Percentiles rank a stretch among this genome's conserved stretches.
phyloP scores from a whole-genome alignment of 208 protist genomes.

The Lotmaria passim region DNA sequence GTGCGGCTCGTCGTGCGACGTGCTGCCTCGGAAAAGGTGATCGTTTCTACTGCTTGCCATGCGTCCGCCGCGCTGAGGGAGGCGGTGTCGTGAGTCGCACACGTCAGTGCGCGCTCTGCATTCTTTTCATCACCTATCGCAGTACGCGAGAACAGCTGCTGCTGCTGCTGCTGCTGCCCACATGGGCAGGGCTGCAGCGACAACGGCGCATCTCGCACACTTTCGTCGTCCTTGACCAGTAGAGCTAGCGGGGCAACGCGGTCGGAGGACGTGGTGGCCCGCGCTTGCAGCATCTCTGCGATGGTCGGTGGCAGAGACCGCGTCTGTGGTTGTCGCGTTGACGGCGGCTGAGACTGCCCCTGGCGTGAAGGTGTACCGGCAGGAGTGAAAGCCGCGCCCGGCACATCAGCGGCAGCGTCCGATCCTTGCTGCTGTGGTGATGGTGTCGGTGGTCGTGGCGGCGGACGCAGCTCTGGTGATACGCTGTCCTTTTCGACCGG shows the following conservation, averaged over 20 bases:
- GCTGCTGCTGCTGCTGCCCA: background rate
- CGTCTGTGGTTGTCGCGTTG: background rate
- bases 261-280: background rate
- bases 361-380: background rate
- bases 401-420: background rate
- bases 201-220: conserved; percentile 5
- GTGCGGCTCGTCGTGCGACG: conserved; percentile 13
- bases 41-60: conserved; percentile 9
- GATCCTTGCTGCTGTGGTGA: too few species aligned
- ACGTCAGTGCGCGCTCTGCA: too few species aligned
- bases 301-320: background rate
- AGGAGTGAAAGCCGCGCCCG: background rate
- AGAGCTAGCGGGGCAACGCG: background rate
- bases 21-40: background rate
- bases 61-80: too few species aligned
- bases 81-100: background rate
- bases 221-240: conserved; percentile 9
- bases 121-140: background rate
- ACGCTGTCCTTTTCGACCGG: too few species aligned
- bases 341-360: too few species aligned
- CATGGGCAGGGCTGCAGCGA: background rate
- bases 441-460: too few species aligned
- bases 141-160: too few species aligned
- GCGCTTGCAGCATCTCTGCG: conserved; percentile 10
- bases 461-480: too few species aligned